phyloP scores from a whole-genome alignment of 768 basidiomycete genomes.

The Macrolepiota fuliginosa region DNA sequence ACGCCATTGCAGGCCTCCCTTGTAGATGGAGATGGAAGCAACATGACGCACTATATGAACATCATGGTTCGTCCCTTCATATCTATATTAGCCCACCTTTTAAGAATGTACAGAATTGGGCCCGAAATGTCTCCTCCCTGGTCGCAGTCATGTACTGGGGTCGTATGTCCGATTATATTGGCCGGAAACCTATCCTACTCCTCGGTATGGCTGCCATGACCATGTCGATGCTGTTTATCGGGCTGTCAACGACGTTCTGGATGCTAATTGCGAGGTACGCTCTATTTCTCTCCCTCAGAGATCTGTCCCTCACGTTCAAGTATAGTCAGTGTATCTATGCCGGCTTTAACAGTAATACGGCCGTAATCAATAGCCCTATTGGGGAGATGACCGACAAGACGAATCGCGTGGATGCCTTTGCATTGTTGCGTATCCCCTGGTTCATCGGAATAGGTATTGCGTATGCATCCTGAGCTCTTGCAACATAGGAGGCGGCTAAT shows the following conservation, averaged over 20 bases:
- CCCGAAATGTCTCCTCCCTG: slow-evolving; percentile 50
- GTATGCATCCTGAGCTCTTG: slow-evolving; percentile 18
- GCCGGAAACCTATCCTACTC: slow-evolving; percentile 47
- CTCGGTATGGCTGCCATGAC: slow-evolving; percentile 43
- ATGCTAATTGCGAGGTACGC: not conserved
- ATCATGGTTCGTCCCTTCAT: slow-evolving; percentile 31
- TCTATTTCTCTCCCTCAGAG: not conserved
- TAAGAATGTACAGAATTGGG: slow-evolving; percentile 38
- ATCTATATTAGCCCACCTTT: not conserved
- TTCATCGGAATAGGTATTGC: slow-evolving; percentile 33
- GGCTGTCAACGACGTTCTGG: slow-evolving; percentile 32
- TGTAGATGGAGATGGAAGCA: slow-evolving; percentile 45
- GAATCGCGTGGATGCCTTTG: slow-evolving; percentile 36
- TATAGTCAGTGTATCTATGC: slow-evolving; percentile 48
- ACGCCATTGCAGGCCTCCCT: slow-evolving; percentile 42
- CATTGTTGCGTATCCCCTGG: slow-evolving; percentile 41
- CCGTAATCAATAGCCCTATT: slow-evolving; percentile 47
- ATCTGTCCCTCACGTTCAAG: not conserved
- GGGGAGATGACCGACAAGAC: slow-evolving; percentile 40
- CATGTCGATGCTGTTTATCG: slow-evolving; percentile 46
- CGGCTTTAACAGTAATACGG: slow-evolving; percentile 53
- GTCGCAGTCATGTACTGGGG: slow-evolving; percentile 51
- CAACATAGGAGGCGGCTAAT: not conserved
- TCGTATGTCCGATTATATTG: slow-evolving; percentile 44
- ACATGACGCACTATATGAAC: slow-evolving; percentile 56